Base-by-base conservation (phyloP, 495 filamentous ascomycete species). In the Glarea lozoyensis region DNA sequence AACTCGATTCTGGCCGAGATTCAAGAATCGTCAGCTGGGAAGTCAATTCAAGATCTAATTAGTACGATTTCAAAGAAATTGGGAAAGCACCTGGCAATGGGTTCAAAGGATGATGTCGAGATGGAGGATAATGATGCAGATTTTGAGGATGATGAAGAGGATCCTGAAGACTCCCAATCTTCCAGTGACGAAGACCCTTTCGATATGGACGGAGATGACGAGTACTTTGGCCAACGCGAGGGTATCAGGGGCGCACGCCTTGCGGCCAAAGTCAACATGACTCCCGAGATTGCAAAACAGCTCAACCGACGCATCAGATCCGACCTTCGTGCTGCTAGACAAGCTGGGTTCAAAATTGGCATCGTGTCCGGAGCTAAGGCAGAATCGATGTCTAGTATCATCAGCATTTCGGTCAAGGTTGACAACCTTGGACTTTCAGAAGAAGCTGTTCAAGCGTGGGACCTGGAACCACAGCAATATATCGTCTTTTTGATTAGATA, bases 401-500 rank as follows among this genome's bases (percentile, higher is more conserved):
- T 87, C 38, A 81, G 75, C 23, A 46, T 94, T 5, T 82, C 81
- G 0, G 71, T 82, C 34, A 79, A 78, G 1, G 72, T 87, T 37
- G 61, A 65, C 0, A 83, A 82, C 47, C 70, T 95, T 2, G 80
- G 72, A 1, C 75, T 97, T 20, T 87, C 87, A 2, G 70, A 83
- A 20, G 85, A 89, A 47, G 82, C 76, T 1, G 69, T 83, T 60
- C 70, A 78, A 49, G 82, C 86, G 11, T 97, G 90, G 90, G 67
- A 79, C 39, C 58, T 97, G 13, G 54, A 72, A 11, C 57, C 64
- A 0, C 58, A 63, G 0, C 78, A 93, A 19, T 92, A 92, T 53
- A 57, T 95, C 31, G 75, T 93, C 4, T 66, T 94, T 4, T 68
- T 95, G 11, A 70, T 94, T n/a, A 71, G 75, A 36, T 89, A 82